Base-by-base conservation (phyloP, 306 rosid genomes). In the Pyrus betulifolia region DNA sequence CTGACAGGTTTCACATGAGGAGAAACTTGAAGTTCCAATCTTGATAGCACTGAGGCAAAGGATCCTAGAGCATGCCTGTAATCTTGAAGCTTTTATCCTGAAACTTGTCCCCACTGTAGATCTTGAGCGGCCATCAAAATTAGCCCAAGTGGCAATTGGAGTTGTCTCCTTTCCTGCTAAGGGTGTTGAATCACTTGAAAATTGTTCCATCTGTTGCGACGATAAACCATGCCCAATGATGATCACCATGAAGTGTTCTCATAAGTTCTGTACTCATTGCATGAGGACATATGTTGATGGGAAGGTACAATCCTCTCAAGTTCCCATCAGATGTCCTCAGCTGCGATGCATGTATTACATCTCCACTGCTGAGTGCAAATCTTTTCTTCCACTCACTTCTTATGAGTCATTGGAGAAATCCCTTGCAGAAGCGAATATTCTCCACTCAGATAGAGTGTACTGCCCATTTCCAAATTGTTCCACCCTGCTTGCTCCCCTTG, bases 401-500 rank as follows among this genome's bases (percentile, higher is more conserved):
- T 92, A 81, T 62, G 89, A 89, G 72, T 85, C 88, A 11, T 70
- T 92, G 71, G 97, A 95, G 85, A 88, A 83, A 82, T 76, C 90
- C 83, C 81, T 87, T 76, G 85, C 82, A 18, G 93, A 95, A 78
- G 89, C 89, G 42, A 83, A 84, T 80, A 30, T 91, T 77, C 70
- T 64, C 57, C 83, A 76, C 74, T 85, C 89, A 0, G 88, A 88
- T 74, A 90, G 86, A 80, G 85, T 91, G 79, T 90, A 91, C 85
- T 94, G 98, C 70, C 98, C 98, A 11, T 94, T 81, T 87, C 90
- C 97, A 14, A 87, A 85, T 79, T 94, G 98, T 65, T 91, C 97
- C 14, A 93, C 78, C 71, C 89, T 91, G 78, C 92, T 94, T 59
- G 93, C 90, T 82, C 88, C 91, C 31, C 86, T 54, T 54, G 94